Evolutionary conservation across 305 asterid species (phyloP).

Genomic region (Salvia sclarea): DNA sequence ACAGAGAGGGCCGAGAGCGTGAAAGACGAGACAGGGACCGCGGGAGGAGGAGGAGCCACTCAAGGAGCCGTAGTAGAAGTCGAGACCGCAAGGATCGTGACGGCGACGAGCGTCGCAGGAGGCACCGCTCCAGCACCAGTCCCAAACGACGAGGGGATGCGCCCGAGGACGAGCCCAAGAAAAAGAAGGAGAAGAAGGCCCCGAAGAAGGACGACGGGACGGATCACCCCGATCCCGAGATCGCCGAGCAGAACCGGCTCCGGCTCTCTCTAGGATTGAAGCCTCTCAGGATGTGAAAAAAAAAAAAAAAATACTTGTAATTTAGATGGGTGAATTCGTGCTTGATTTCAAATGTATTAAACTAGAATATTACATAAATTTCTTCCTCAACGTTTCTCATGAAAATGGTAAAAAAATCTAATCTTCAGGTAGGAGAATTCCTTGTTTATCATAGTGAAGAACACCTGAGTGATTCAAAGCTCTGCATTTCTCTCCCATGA

Average conservation of each 20-base stretch:
- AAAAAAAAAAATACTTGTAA: background rate
- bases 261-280: constrained; percentile 83
- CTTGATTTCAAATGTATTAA: background rate
- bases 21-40: constrained; percentile 71
- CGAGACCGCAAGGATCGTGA: constrained; percentile 73
- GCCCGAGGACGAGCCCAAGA: constrained; percentile 57
- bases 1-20: constrained; percentile 60
- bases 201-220: constrained; percentile 87
- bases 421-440: constrained; percentile 57
- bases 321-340: background rate
- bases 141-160: constrained; percentile 64
- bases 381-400: no score
- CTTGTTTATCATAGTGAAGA: constrained; percentile 59
- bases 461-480: constrained; percentile 54
- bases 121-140: constrained; percentile 66
- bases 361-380: no score
- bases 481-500: constrained; percentile 68
- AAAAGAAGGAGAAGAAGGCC: constrained; percentile 80
- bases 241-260: constrained; percentile 80
- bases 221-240: constrained; percentile 98
- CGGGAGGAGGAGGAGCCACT: constrained; percentile 63
- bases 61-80: constrained; percentile 91
- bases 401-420: background rate
- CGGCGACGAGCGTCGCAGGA: constrained; percentile 64
- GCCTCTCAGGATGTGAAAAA: constrained; percentile 65